Evolutionary conservation across 2,329 filamentous ascomycete species (phyloP), one percentile per base, ranked within the genome.

Genomic region (Coniella vitis): DNA sequence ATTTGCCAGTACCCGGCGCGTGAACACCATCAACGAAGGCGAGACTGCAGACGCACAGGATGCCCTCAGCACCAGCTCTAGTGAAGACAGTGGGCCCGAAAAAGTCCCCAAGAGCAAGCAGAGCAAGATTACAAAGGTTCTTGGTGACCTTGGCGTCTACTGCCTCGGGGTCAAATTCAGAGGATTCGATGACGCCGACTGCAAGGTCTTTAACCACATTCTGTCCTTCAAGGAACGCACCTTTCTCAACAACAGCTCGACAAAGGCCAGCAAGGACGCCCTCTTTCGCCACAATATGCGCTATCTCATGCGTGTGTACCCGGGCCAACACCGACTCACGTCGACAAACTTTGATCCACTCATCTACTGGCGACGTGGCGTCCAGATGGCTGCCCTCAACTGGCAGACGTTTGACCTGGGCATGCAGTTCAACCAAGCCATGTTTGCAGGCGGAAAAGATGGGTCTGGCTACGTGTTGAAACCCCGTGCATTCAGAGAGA

Each of bases 361-460:
- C 55, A 83, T 85, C 54, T 95, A 93, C 63, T 98, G 93, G 93
- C 84, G 91, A 45, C 84, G 89, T 38, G 93, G 93, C 29, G 93
- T 96, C 16, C 93, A 98, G 68, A 97, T 98, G 91, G 90, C 87
- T 13, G 93, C 93, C 0, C 75, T 97, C 54, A 98, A 98, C 68
- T 97, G 93, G 91, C 93, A 98, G 68, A 97, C 90, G 0, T 96
- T 94, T 61, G 93, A 97, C 62, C 76, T 94, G 16, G 89, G 90
- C 39, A 93, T 96, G 79, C 91, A 97, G 63, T 78, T 97, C 65
- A 97, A 97, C 64, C 87, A 93, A 57, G 93, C 93, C 61, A 97
- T 98, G 93, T 98, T 96, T 63, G 86, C 90, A 40, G 87, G 88
- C 50, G 88, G 89, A 38, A 84, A 79, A 12, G 93, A 96, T 67